A percentile compares a stretch with the other conserved stretches of the same genome.
These are phyloP conservation scores for Lantana camara DNA, from an alignment of 257 asterid genomes.

Conservation along the genomic window DNA sequence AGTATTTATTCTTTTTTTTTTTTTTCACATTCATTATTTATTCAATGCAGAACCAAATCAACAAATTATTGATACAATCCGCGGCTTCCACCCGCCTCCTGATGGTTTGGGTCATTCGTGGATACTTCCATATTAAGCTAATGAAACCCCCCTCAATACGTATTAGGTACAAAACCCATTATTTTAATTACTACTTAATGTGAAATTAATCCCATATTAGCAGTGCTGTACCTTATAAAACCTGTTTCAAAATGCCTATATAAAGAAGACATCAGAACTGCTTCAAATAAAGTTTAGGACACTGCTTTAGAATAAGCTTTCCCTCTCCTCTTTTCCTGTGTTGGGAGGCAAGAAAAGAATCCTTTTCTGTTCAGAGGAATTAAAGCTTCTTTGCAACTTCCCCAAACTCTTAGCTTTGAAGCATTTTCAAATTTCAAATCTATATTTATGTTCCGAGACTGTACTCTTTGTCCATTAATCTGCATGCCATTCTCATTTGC, in stretches of 20 bases:
- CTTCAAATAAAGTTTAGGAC: not conserved
- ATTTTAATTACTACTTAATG: not conserved
- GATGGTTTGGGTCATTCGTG: too few relatives aligned
- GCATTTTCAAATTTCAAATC: not conserved
- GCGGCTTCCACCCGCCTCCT: too few relatives aligned
- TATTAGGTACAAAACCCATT: not conserved
- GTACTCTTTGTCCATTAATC: not conserved
- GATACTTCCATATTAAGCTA: not conserved
- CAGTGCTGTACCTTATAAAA: not conserved
- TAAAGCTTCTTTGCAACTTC: not conserved
- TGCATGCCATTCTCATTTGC: not conserved
- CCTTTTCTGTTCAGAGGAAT: not conserved
- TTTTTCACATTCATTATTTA: too few relatives aligned
- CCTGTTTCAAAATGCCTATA: too few relatives aligned
- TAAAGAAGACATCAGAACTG: not conserved
- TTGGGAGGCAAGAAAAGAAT: constrained; percentile 24
- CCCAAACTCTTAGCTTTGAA: not conserved
- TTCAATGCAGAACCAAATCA: too few relatives aligned
- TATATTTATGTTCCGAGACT: not conserved
- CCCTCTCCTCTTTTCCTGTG: not conserved
- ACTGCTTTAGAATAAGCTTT: constrained; percentile 15
- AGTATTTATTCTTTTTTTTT: too few relatives aligned
- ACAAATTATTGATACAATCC: too few relatives aligned
- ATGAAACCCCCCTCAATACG: not conserved
- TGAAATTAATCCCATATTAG: not conserved